A percentile compares a stretch with the other conserved stretches of the same genome.
These are phyloP conservation scores for Fusarium buharicum DNA, from an alignment of 2,329 filamentous ascomycete genomes.

Conservation along the genomic window DNA sequence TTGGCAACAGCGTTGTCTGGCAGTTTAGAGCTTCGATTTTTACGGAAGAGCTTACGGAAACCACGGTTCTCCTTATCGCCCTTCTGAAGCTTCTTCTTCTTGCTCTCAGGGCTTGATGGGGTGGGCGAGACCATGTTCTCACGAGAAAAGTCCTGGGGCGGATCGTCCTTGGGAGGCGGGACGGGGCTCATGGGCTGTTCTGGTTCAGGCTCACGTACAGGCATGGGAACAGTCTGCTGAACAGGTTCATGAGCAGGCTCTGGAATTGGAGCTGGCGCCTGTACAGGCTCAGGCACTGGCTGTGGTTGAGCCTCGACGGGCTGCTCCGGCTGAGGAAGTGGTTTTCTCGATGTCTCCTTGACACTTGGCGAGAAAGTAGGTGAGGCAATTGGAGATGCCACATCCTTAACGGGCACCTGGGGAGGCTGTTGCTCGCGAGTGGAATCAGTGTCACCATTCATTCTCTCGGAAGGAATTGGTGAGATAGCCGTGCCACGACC, in stretches of 20 bases:
- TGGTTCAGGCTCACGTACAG: constrained; percentile 19
- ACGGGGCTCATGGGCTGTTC: constrained; percentile 31
- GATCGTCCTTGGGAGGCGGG: constrained; percentile 44
- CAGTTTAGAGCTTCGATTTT: constrained; percentile 67
- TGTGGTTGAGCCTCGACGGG: constrained; percentile 8
- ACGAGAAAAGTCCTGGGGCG: constrained; percentile 35
- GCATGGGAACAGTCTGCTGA: constrained; percentile 14
- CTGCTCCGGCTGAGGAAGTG: constrained; percentile 23
- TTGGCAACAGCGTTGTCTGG: constrained; percentile 64
- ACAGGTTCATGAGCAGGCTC: constrained; percentile 16
- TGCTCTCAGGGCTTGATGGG: constrained; percentile 56
- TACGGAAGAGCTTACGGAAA: constrained; percentile 74
- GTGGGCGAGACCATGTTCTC: constrained; percentile 42
- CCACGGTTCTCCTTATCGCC: constrained; percentile 58
- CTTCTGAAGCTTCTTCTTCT: constrained; percentile 58
- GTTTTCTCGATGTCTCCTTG: constrained; percentile 36
- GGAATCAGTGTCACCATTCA: constrained; percentile 37
- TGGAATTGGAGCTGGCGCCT: constrained; percentile 11
- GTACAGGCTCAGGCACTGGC: constrained; percentile 17
- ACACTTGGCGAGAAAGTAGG: constrained; percentile 41
- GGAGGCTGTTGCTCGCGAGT: constrained; percentile 46
- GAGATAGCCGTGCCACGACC: constrained; percentile 69
- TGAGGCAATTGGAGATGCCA: constrained; percentile 32
- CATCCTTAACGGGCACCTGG: constrained; percentile 57
- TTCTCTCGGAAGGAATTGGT: constrained; percentile 50